Evolutionary conservation across 129 eudicot genomes (phyloP), one percentile per base, ranked within the genome.

Genomic region (Saussurea involucrata): DNA sequence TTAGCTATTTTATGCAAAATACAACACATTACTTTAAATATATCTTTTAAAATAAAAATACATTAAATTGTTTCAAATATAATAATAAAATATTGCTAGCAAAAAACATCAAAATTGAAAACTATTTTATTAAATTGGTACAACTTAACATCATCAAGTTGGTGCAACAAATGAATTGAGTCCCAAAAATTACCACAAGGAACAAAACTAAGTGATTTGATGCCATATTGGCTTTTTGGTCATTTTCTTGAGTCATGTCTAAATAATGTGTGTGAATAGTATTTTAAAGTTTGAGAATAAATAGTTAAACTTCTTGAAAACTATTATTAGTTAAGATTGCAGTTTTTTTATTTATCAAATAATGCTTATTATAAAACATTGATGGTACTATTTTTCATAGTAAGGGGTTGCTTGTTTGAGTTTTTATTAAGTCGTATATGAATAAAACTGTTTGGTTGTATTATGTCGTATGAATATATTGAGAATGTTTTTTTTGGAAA

Each of bases 191-290:
- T 63, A 64, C 28, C 31, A 46, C 61, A 64, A 66, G 33, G 49
- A 31, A 17, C 73, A 69, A 80, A 65, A 66, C 8, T 13, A 33
- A 40, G 63, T 66, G 83, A 80, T 80, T 80, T 80, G 83, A 72
- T 79, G 74, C 68, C 83, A 79, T 72, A 46, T 49, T 61, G 68
- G 78, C 46, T 31, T 79, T 80, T 75, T 66, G 74, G 77, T 53
- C 61, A 53, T 53, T 53, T 53, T 53, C 22, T 17, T 53, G 61
- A 53, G 22, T 53, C 61, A 53, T n/a, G 5, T 17, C 22, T 3
- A 53, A 49, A 53, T 53, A 53, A 53, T 53, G 61, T 53, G 22
- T n/a, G n/a, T 53, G 22, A 53, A 53, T 49, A 49, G 21, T 49
- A 53, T 6, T 53, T 53, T 53, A 53, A 53, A 17, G 22, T 53